These are phyloP conservation scores for Oxytropis ochrocephala DNA, from an alignment of 306 rosid species.

Conservation along the genomic window DNA sequence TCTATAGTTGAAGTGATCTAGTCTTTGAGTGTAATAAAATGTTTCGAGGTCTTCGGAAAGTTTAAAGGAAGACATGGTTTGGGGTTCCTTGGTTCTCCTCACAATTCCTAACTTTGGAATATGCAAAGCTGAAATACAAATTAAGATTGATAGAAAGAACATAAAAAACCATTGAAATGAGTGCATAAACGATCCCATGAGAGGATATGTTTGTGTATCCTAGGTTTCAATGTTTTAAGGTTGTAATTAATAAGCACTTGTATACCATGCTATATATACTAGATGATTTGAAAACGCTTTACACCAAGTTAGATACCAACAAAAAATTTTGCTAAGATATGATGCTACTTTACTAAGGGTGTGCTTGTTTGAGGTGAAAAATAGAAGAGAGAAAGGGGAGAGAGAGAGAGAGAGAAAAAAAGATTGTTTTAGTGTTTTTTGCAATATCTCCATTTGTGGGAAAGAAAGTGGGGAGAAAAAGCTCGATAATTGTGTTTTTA, in stretches of 20 bases:
- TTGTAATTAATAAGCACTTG: background rate
- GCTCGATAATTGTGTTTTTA: no score
- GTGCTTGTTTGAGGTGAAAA: no score
- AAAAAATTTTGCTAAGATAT: no score
- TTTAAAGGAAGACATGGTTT: background rate
- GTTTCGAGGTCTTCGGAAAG: constrained; percentile 4
- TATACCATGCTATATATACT: background rate
- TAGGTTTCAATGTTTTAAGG: background rate
- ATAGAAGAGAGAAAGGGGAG: no score
- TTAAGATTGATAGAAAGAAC: background rate
- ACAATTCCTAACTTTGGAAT: constrained; percentile 33
- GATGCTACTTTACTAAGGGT: no score
- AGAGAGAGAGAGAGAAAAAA: no score
- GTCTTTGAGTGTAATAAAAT: constrained; percentile 38
- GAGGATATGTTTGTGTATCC: background rate
- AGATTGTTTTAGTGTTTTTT: no score
- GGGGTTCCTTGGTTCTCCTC: background rate
- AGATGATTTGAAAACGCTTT: background rate
- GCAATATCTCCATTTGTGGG: no score
- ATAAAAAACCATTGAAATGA: background rate
- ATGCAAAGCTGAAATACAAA: background rate
- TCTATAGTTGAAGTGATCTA: constrained; percentile 49
- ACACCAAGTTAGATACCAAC: no score
- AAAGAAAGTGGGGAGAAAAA: no score
- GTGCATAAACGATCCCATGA: constrained; percentile 10